Evolutionary conservation across 2,329 filamentous ascomycete genomes (phyloP).

Genomic region (Metarhizium humberi): DNA sequence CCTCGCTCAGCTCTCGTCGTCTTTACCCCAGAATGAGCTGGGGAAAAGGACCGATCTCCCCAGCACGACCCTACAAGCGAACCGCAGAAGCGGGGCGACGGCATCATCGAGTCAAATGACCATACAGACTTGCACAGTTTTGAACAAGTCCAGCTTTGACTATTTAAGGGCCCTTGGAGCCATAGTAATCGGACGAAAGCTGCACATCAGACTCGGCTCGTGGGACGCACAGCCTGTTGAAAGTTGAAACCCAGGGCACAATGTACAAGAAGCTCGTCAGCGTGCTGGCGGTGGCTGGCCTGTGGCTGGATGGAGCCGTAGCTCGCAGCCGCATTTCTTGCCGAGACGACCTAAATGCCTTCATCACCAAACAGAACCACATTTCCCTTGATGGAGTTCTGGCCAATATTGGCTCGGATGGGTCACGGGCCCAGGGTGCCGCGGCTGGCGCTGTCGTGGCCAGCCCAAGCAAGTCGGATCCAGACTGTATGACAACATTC

Average conservation of each 20-base stretch:
- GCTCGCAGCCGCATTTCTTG: constrained; percentile 11
- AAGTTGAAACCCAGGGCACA: not conserved
- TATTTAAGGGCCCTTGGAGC: not conserved
- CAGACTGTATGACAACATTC: constrained; percentile 35
- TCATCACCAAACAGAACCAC: constrained; percentile 10
- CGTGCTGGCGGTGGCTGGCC: not conserved
- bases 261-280: constrained; percentile 2
- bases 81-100: not conserved
- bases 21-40: not conserved
- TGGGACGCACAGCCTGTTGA: not conserved
- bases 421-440: constrained; percentile 37
- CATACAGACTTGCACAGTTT: not conserved
- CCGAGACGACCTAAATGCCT: constrained; percentile 11
- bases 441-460: constrained; percentile 43
- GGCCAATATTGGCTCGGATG: constrained; percentile 43
- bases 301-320: not conserved
- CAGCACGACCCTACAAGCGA: not conserved
- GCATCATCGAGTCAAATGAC: not conserved
- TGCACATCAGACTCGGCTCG: not conserved
- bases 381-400: constrained; percentile 13
- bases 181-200: not conserved
- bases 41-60: not conserved
- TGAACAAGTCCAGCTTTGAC: not conserved
- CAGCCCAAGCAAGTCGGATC: constrained; percentile 39
- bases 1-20: too few relatives aligned